These are phyloP conservation scores for Acanthamoeba quina DNA, from an alignment of 208 protist genomes.

Conservation along the genomic window DNA sequence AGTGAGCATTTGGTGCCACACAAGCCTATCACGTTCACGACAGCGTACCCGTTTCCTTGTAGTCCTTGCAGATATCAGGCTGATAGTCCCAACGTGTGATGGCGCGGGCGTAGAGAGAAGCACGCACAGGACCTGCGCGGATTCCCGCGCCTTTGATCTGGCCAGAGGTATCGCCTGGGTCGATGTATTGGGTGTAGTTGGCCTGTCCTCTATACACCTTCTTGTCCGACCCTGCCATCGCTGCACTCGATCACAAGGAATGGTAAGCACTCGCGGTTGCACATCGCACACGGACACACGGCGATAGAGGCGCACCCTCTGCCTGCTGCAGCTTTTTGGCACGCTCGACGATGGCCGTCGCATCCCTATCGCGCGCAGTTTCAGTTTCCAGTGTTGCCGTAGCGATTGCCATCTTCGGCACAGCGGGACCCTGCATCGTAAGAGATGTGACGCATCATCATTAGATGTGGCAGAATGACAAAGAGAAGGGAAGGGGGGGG, in stretches of 20 bases:
- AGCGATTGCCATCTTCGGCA: slow-evolving; percentile 29
- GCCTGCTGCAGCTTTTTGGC: slow-evolving; percentile 63
- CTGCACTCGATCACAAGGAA: neutral
- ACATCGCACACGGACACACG: neutral
- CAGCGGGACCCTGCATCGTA: neutral
- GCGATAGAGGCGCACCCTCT: neutral
- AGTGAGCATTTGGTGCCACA: neutral
- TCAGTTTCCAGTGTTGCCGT: slow-evolving; percentile 59
- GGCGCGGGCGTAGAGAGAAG: slow-evolving; percentile 75
- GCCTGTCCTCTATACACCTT: slow-evolving; percentile 76
- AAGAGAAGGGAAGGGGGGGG: neutral
- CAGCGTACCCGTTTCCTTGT: slow-evolving; percentile 90
- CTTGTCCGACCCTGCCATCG: neutral
- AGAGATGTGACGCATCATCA: neutral
- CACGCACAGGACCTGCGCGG: slow-evolving; percentile 82
- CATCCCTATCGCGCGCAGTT: slow-evolving; percentile 73
- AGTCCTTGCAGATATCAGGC: slow-evolving; percentile 94
- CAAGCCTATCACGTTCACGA: no score
- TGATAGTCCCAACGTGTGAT: slow-evolving; percentile 85
- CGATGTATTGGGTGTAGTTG: slow-evolving; percentile 70
- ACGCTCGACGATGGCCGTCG: slow-evolving; percentile 73
- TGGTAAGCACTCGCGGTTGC: neutral
- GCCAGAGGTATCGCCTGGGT: slow-evolving; percentile 32
- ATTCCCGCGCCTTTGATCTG: slow-evolving; percentile 47
- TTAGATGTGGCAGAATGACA: neutral